A percentile compares a stretch with the other conserved stretches of the same genome.
These are phyloP conservation scores for Penicillium canescens DNA, from an alignment of 495 filamentous ascomycete genomes.

Conservation along the genomic window DNA sequence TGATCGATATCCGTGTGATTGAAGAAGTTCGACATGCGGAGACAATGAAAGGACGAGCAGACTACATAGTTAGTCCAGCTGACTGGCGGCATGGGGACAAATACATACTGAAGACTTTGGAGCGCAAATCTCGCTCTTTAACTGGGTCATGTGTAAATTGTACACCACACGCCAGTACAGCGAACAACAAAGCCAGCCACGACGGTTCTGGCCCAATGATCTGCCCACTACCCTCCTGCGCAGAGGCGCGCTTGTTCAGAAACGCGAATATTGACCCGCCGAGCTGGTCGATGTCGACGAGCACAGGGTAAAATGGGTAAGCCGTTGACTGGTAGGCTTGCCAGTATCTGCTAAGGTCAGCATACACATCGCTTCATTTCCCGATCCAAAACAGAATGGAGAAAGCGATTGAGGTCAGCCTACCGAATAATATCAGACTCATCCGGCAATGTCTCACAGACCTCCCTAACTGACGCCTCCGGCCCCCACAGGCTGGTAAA, in stretches of 20 bases:
- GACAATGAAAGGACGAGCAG: slow-evolving; percentile 54
- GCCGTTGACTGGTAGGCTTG: slow-evolving; percentile 21
- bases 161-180: slow-evolving; percentile 70
- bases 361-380: no score
- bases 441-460: slow-evolving; percentile 27
- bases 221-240: no score
- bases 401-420: no score
- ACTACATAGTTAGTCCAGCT: no score
- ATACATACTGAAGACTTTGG: slow-evolving; percentile 51
- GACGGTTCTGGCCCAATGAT: no score
- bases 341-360: slow-evolving; percentile 19
- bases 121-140: slow-evolving; percentile 50
- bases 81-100: no score
- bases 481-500: slow-evolving; percentile 28
- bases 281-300: no score
- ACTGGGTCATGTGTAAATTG: slow-evolving; percentile 66
- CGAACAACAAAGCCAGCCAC: slow-evolving; percentile 52
- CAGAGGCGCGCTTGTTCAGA: slow-evolving; percentile 18
- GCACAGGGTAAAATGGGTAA: slow-evolving; percentile 25
- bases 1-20: slow-evolving; percentile 45
- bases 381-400: no score
- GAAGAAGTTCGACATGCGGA: slow-evolving; percentile 53
- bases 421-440: slow-evolving; percentile 28
- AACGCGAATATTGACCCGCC: no score
- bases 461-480: slow-evolving; percentile 12